Evolutionary conservation across 805 yeast genomes (phyloP).

Genomic region (Yamadazyma olivae): DNA sequence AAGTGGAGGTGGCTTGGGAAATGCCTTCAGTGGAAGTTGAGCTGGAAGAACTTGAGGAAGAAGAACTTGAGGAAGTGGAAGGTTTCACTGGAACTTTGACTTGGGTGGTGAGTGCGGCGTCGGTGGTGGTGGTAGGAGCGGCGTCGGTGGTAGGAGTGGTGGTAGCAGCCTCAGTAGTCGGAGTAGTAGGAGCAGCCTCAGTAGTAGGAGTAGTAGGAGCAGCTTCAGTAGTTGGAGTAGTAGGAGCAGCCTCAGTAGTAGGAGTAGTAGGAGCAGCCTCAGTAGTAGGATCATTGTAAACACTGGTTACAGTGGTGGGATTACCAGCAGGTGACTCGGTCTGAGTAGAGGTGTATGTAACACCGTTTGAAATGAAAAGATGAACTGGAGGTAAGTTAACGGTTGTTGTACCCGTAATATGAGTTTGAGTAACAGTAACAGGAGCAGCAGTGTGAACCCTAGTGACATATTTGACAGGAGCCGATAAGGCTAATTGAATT

Average conservation of each 20-base stretch:
- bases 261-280: slow-evolving; percentile 16
- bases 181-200: slow-evolving; percentile 14
- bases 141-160: slow-evolving; percentile 9
- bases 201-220: slow-evolving; percentile 17
- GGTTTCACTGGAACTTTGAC: slow-evolving; percentile 9
- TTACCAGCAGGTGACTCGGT: slow-evolving; percentile 31
- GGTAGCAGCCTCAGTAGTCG: slow-evolving; percentile 9
- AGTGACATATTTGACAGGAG: slow-evolving; percentile 44
- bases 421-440: slow-evolving; percentile 41
- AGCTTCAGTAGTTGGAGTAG: slow-evolving; percentile 11
- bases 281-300: slow-evolving; percentile 23
- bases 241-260: slow-evolving; percentile 14
- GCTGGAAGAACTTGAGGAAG: slow-evolving; percentile 7
- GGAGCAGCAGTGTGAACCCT: slow-evolving; percentile 56
- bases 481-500: slow-evolving; percentile 22
- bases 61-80: slow-evolving; percentile 12
- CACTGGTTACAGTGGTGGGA: slow-evolving; percentile 28
- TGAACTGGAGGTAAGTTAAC: slow-evolving; percentile 51
- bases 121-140: slow-evolving; percentile 10
- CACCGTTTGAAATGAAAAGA: slow-evolving; percentile 49
- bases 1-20: slow-evolving; percentile 9
- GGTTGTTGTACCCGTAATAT: slow-evolving; percentile 48
- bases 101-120: slow-evolving; percentile 7
- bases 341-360: slow-evolving; percentile 47
- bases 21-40: slow-evolving; percentile 14